Evolutionary conservation across 306 rosid genomes (phyloP), one percentile per base, ranked within the genome.

Genomic region (Pyrus pyrifolia): DNA sequence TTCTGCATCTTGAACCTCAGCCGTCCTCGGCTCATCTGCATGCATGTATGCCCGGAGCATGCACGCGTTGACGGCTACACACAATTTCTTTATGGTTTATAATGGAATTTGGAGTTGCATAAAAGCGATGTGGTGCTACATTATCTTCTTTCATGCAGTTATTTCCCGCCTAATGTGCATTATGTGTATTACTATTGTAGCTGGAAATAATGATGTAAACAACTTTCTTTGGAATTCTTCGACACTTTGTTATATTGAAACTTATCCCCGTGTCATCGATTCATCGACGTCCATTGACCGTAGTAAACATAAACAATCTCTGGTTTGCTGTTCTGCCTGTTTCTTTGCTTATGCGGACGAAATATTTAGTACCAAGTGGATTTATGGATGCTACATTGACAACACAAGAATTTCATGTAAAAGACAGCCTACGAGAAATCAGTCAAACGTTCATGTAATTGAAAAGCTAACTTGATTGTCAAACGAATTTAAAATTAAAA

Each of bases 1-100:
- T 38, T 74, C 90, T 29, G 21, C 92, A 10, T 78, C 86, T 19
- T 95, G 85, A 92, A 71, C 59, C 42, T 23, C n/a, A 42, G 11
- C 4, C 11, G 3, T n/a, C 27, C 51, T 29, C 30, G 35, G 45
- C 71, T 67, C 67, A 13, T 67, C 64, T 40, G 53, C 79, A 51
- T 63, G 78, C 22, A 51, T 46, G 8, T 17, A 27, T 27, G 58
- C 40, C 27, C 9, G 42, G 10, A 11, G 15, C 27, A 59, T 8
- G n/a, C 31, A 6, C 4, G 2, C 30, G 38, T 15, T 58, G 64
- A 2, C 17, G 2, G 11, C 4, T 40, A 17, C 70, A 21, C 11
- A 8, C 23, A 4, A 19, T 61, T 6, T 29, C 51, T 29, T 15
- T 21, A 14, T 30, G 46, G 78, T 46, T 57, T n/a, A 14, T 33